Evolutionary conservation across 768 basidiomycete genomes (phyloP).

Genomic region (Pleurotus sapidus): DNA sequence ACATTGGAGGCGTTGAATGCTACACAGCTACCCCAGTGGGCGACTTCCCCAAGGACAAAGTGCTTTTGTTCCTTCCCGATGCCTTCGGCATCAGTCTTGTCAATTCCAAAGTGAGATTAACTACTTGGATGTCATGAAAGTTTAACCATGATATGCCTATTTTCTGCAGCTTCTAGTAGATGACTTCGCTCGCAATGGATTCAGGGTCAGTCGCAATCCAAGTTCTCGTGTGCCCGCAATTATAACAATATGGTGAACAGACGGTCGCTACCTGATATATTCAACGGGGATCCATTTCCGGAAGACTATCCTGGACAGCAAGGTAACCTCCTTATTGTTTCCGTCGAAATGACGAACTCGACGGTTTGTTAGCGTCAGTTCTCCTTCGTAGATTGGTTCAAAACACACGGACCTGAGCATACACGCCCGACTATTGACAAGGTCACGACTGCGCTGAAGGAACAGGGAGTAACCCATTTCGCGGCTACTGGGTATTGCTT

Average conservation of each 20-base stretch:
- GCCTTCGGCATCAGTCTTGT: slow-evolving; percentile 33
- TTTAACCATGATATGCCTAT: background rate
- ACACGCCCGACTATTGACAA: slow-evolving; percentile 54
- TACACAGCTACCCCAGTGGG: slow-evolving; percentile 41
- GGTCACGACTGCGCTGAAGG: slow-evolving; percentile 55
- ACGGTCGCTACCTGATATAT: slow-evolving; percentile 38
- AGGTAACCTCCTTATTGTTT: slow-evolving; percentile 13
- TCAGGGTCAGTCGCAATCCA: slow-evolving; percentile 28
- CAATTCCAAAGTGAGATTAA: slow-evolving; percentile 22
- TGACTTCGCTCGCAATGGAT: slow-evolving; percentile 43
- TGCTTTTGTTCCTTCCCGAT: slow-evolving; percentile 39
- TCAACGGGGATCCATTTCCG: slow-evolving; percentile 39
- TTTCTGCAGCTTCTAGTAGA: slow-evolving; percentile 34
- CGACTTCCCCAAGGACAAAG: slow-evolving; percentile 42
- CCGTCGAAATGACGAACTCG: background rate
- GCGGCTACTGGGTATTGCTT: slow-evolving; percentile 70
- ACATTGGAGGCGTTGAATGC: slow-evolving; percentile 31
- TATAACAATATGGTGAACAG: slow-evolving; percentile 16
- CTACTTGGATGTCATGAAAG: background rate
- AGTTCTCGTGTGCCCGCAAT: background rate
- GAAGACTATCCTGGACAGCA: slow-evolving; percentile 28
- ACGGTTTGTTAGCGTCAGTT: slow-evolving; percentile 22
- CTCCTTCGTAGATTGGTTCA: slow-evolving; percentile 41
- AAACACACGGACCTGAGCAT: slow-evolving; percentile 30
- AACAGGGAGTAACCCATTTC: slow-evolving; percentile 52